Evolutionary conservation across 257 asterid genomes (phyloP), one percentile per base, ranked within the genome.

Genomic region (Nicotiana benthamiana): DNA sequence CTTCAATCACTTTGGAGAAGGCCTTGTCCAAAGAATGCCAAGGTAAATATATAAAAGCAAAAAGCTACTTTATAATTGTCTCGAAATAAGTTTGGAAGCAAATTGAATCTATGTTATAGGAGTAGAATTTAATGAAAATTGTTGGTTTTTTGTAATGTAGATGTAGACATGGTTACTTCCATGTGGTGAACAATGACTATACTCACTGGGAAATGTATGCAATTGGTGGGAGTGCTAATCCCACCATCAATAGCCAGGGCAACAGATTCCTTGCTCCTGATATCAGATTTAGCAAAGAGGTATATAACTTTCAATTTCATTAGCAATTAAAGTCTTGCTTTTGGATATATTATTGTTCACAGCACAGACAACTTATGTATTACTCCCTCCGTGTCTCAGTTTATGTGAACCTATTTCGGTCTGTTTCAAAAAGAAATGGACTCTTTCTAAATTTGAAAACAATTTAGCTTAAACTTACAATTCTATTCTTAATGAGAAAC

Each of bases 151-250:
- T 46, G 60, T 24, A 6, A 24, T 54, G 83, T 91, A 94, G 98
- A 85, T 92, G 97, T 66, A 89, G 98, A 76, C 98, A 86, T 85
- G 98, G 98, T 2, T 90, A 91, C 57, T 90, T 94, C 76, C 97
- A 94, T 84, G 98, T 94, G 86, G 97, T 94, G 84, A 92, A 91
- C 84, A 94, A 94, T 86, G 97, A 94, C 92, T 94, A 94, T 80
- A 91, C 97, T 1, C 97, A 92, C 22, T 94, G 98, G 98, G 91
- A 90, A 85, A 94, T 94, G 98, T 94, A 94, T 84, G 98, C 98
- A 3, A 88, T 94, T 75, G 98, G 98, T 56, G 98, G 98, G 24
- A 94, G 98, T 80, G 98, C 97, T 4, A 61, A 82, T 4, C 97
- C 98, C 74, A 92, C 97, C 7, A 94, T 92, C 18, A 88, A 90